Evolutionary conservation across 768 basidiomycete species (phyloP).

Genomic region (Tulasnella sp.): DNA sequence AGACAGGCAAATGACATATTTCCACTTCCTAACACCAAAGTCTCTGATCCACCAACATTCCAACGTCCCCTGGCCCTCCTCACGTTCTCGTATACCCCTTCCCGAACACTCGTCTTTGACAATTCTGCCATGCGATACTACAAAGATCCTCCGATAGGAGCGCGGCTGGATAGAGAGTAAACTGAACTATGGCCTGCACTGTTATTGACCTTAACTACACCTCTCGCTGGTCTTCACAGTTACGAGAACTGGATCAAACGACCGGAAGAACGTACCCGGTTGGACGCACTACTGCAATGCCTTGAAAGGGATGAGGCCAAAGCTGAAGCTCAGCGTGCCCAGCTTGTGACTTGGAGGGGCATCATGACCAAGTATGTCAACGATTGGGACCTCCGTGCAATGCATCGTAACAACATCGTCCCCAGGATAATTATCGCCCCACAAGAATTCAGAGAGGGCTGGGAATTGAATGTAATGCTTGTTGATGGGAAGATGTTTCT

Average conservation of each 20-base stretch:
- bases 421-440: conserved; percentile 65
- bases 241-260: conserved; percentile 62
- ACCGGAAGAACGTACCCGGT: conserved; percentile 50
- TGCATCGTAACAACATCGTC: conserved; percentile 20
- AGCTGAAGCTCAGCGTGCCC: conserved; percentile 25
- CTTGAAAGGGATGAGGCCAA: conserved; percentile 33
- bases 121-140: conserved; percentile 63
- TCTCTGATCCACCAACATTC: not conserved
- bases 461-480: conserved; percentile 75
- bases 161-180: conserved; percentile 22
- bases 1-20: not conserved
- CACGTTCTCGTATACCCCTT: conserved; percentile 16
- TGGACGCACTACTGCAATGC: conserved; percentile 56
- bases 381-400: conserved; percentile 20
- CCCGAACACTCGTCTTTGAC: conserved; percentile 45
- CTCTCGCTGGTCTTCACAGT: too few relatives aligned
- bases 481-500: conserved; percentile 58
- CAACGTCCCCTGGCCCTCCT: conserved; percentile 11
- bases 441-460: conserved; percentile 68
- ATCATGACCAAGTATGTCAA: conserved; percentile 60
- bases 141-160: conserved; percentile 49
- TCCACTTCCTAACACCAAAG: not conserved
- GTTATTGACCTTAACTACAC: conserved; percentile 39
- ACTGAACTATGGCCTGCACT: not conserved
- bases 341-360: conserved; percentile 53